Evolutionary conservation across 129 eudicot genomes (phyloP), one percentile per base, ranked within the genome.

Genomic region (Oenanthe sinensis): DNA sequence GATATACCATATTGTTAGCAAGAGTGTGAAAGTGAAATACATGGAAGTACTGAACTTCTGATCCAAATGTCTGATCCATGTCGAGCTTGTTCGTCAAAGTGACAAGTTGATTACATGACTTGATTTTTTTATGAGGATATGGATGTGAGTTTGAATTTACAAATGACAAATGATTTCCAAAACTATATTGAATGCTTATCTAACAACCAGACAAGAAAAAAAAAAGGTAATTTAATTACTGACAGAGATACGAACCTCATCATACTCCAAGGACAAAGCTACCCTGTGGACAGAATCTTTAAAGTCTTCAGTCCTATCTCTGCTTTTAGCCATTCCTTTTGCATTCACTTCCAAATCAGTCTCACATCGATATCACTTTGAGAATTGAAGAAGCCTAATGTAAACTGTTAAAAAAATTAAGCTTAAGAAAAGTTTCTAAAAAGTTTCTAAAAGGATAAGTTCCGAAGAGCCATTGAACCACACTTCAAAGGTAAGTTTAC

Each of bases 291-390:
- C 95, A 42, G 96, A 92, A 84, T 96, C 97, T 87, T 87, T 96
- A 52, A 96, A 92, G 87, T 96, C 99, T 85, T 96, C 99, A 74
- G 91, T 92, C 71, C 95, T 80, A 78, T 96, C 95, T 83, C 91
- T 92, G 74, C 83, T 78, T 86, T 87, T 96, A 60, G 97, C 87
- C 99, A 96, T 94, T 80, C 72, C 71, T 74, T 81, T 47, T 52
- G 54, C 49, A 43, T 30, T 7, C 48, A 77, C 54, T 63, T 33
- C 33, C 37, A 77, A 77, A 77, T 39, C 28, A 77, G 24, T 8
- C 36, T 37, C 50, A 5, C 72, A 26, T 22, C 40, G 11, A 20
- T 50, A 14, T 42, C 40, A 16, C 80, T 42, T 7, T 0, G 71
- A 77, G n/a, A 13, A 26, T 44, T 22, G 58, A 74, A 74, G 45